These are phyloP conservation scores for Bromus sterilis DNA, from an alignment of 176 grass and related monocot species.

Conservation along the genomic window DNA sequence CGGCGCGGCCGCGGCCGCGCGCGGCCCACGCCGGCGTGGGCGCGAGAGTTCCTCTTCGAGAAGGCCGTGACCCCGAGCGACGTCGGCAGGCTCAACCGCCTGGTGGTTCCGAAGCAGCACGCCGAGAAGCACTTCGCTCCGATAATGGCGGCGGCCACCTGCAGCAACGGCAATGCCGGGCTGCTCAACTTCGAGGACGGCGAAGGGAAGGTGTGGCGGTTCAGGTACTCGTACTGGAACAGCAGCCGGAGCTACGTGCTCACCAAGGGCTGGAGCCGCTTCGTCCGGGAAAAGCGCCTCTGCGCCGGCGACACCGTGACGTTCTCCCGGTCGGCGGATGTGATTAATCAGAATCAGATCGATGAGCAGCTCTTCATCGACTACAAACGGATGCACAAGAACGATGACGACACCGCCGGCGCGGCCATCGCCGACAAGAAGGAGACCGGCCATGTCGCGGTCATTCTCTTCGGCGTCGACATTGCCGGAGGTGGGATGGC, in stretches of 20 bases:
- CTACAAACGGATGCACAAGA: too few species aligned
- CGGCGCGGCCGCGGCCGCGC: not conserved
- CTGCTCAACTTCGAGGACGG: slow-evolving; percentile 82
- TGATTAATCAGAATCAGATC: too few species aligned
- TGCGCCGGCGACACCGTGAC: slow-evolving; percentile 38
- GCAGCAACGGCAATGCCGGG: slow-evolving; percentile 34
- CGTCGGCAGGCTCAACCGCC: slow-evolving; percentile 58
- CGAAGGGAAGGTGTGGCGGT: slow-evolving; percentile 59
- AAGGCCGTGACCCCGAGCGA: slow-evolving; percentile 67
- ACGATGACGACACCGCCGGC: too few species aligned
- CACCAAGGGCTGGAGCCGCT: slow-evolving; percentile 85
- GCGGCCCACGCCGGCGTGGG: slow-evolving; percentile 12
- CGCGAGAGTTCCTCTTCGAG: slow-evolving; percentile 40
- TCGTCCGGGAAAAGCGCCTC: slow-evolving; percentile 75
- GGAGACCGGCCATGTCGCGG: too few species aligned
- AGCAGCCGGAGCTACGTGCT: slow-evolving; percentile 96
- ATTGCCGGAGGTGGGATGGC: too few species aligned
- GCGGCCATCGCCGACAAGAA: too few species aligned
- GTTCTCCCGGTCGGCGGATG: not conserved
- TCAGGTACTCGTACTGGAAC: slow-evolving; percentile 85
- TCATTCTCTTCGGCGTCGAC: too few species aligned
- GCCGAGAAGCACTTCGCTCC: slow-evolving; percentile 79
- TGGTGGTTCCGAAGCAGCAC: slow-evolving; percentile 90
- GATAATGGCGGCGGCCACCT: not conserved
- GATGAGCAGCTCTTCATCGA: too few species aligned